Evolutionary conservation across 768 basidiomycete species (phyloP).

Genomic region (Aureoboletus auriporus): DNA sequence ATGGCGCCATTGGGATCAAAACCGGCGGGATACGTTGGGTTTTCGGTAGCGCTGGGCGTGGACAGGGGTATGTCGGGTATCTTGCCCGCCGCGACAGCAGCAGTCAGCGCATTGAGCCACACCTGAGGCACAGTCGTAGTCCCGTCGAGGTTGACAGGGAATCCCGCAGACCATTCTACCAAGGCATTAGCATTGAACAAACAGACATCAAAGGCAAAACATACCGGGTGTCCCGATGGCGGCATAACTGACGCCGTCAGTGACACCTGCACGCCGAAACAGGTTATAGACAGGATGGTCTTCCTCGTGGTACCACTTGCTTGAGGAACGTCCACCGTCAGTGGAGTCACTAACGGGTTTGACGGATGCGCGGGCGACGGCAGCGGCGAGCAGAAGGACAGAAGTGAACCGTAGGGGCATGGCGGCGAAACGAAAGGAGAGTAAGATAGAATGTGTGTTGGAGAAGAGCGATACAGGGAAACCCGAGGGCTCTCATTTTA

Average conservation of each 20-base stretch:
- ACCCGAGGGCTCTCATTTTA: conserved; percentile 20
- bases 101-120: conserved; percentile 71
- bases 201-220: conserved; percentile 8
- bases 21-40: conserved; percentile 37
- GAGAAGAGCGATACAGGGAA: conserved; percentile 7
- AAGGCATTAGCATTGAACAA: background rate
- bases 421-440: conserved; percentile 38
- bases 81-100: conserved; percentile 61
- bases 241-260: conserved; percentile 49
- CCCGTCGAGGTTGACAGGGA: conserved; percentile 53
- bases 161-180: conserved; percentile 61
- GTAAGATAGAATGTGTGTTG: conserved; percentile 16
- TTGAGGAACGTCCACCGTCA: conserved; percentile 22
- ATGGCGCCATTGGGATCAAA: conserved; percentile 40
- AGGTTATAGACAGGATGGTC: conserved; percentile 59
- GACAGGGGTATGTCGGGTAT: conserved; percentile 68
- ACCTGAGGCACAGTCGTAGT: conserved; percentile 49
- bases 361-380: conserved; percentile 18
- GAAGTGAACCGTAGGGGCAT: conserved; percentile 24
- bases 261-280: conserved; percentile 48
- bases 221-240: conserved; percentile 58
- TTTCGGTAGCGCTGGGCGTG: conserved; percentile 28
- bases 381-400: conserved; percentile 24
- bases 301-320: conserved; percentile 57
- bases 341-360: conserved; percentile 12